Evolutionary conservation across 192 early-diverging fungal species (phyloP).

Genomic region (Fimicolochytrium jonesii): DNA sequence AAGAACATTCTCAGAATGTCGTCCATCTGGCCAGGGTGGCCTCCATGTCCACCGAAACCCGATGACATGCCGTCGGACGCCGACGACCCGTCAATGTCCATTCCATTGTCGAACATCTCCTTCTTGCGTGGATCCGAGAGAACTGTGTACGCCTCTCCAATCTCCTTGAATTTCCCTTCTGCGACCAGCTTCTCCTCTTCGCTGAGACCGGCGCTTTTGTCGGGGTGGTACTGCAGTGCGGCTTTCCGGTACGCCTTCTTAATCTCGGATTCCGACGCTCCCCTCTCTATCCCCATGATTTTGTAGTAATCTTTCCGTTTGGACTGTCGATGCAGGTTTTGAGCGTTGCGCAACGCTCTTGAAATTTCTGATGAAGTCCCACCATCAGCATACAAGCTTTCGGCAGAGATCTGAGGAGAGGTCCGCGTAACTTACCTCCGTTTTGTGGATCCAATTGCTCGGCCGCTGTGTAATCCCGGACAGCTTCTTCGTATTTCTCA

Average conservation of each 20-base stretch:
- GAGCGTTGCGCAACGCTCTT: constrained; percentile 51
- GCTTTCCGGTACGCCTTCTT: constrained; percentile 59
- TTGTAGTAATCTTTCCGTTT: constrained; percentile 96
- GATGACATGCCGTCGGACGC: constrained; percentile 43
- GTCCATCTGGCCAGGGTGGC: constrained; percentile 19
- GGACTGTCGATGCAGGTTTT: constrained; percentile 64
- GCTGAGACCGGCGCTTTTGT: constrained; percentile 72
- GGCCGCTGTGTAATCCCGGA: constrained; percentile 69
- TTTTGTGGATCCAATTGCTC: constrained; percentile 59
- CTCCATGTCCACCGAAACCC: constrained; percentile 2
- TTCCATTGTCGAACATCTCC: constrained; percentile 72
- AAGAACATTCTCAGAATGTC: constrained; percentile 30
- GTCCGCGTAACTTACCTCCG: constrained; percentile 34
- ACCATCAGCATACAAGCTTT: too few relatives aligned
- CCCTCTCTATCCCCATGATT: constrained; percentile 72
- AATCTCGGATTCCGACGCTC: constrained; percentile 67
- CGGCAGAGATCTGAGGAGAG: too few relatives aligned
- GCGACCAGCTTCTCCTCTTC: constrained; percentile 53
- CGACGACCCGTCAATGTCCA: constrained; percentile 68
- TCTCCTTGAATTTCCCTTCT: constrained; percentile 79
- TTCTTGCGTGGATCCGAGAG: constrained; percentile 80
- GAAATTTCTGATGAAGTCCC: constrained; percentile 47
- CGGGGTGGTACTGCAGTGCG: constrained; percentile 86
- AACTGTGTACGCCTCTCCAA: constrained; percentile 74
- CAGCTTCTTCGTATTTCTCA: constrained; percentile 72